A percentile compares a stretch with the other conserved stretches of the same genome.
Conservation (phyloP, 345 rosid genomes). For the Eucalyptus decipiens region DNA sequence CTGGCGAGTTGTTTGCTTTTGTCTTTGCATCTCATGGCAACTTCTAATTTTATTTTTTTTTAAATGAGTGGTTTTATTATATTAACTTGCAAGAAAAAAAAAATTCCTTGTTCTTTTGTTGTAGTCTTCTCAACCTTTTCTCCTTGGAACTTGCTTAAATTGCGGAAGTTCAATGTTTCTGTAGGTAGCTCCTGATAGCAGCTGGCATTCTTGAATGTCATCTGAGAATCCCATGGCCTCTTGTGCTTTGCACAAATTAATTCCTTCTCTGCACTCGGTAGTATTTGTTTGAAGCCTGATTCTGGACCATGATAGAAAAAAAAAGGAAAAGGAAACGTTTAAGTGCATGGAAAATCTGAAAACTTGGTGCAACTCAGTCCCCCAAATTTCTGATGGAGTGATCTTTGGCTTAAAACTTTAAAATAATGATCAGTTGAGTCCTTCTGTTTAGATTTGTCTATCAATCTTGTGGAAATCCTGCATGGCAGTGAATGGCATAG, state of each 20-base stretch:
- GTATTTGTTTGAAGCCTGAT: neutral
- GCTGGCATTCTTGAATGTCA: neutral
- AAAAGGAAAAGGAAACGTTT: neutral
- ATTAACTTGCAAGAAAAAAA: neutral
- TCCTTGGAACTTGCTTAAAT: neutral
- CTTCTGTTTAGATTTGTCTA: neutral
- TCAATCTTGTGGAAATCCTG: neutral
- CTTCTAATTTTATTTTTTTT: neutral
- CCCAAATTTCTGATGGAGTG: neutral
- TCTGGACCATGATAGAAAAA: neutral
- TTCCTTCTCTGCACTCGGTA: neutral
- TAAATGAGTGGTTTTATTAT: neutral
- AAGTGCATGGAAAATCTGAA: neutral
- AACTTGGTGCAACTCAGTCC: neutral
- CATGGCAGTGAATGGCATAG: neutral
- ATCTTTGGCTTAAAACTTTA: neutral
- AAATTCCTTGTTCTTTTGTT: neutral
- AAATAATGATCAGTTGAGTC: neutral
- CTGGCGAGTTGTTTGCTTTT: neutral
- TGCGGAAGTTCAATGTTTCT: neutral
- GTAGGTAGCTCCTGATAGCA: neutral
- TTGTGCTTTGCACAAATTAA: neutral
- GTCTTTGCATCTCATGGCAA: neutral
- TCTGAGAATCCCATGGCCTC: neutral
- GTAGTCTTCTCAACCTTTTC: neutral